Conservation (phyloP, 768 basidiomycete genomes). For the Leccinum rimulosum region DNA sequence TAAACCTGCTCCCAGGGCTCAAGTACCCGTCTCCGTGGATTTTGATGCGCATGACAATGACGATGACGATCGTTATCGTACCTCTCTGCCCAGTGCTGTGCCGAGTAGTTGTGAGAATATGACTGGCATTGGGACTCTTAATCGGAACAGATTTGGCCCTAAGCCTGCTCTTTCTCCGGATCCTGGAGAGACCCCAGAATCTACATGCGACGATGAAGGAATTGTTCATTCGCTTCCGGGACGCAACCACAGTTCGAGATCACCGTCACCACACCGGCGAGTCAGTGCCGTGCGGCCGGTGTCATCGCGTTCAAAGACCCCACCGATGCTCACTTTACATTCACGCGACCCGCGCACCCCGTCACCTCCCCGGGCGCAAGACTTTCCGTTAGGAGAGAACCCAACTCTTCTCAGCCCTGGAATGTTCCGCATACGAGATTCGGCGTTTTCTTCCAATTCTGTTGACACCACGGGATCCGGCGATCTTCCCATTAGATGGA, state of each 20-base stretch:
- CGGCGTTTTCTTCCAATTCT: slow-evolving; percentile 52
- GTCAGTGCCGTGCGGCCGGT: slow-evolving; percentile 32
- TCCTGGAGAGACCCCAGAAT: slow-evolving; percentile 9
- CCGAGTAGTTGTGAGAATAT: slow-evolving; percentile 54
- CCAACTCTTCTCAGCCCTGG: slow-evolving; percentile 50
- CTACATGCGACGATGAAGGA: slow-evolving; percentile 19
- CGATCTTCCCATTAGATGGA: slow-evolving; percentile 64
- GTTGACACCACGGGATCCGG: slow-evolving; percentile 41
- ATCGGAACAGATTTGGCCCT: slow-evolving; percentile 26
- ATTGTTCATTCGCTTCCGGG: slow-evolving; percentile 15
- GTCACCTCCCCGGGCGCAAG: slow-evolving; percentile 23
- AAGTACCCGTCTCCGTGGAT: slow-evolving; percentile 58
- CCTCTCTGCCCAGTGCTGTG: slow-evolving; percentile 53
- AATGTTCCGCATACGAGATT: slow-evolving; percentile 59
- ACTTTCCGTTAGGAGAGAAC: slow-evolving; percentile 23
- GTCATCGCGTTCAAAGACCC: slow-evolving; percentile 39
- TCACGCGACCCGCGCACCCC: slow-evolving; percentile 25
- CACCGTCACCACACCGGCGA: slow-evolving; percentile 25
- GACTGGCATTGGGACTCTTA: slow-evolving; percentile 59
- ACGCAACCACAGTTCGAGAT: slow-evolving; percentile 17
- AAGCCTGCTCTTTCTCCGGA: slow-evolving; percentile 15
- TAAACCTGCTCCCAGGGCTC: slow-evolving; percentile 63
- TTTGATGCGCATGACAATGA: slow-evolving; percentile 37
- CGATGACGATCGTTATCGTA: slow-evolving; percentile 35
- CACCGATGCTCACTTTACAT: slow-evolving; percentile 37